Evolutionary conservation across 2,329 filamentous ascomycete genomes (phyloP).

Genomic region (Xylariaceae sp.): DNA sequence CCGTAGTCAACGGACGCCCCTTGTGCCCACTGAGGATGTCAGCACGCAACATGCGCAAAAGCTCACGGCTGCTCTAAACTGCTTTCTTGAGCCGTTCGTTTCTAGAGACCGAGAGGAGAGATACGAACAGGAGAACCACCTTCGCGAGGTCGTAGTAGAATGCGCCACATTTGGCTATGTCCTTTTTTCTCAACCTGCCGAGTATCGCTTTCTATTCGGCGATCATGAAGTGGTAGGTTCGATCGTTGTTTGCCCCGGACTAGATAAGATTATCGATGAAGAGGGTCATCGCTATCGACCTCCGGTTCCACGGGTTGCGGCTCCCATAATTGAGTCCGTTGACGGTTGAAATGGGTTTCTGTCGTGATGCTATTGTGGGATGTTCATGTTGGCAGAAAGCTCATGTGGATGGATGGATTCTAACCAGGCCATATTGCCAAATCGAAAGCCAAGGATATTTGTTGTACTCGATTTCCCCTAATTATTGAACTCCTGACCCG

Average conservation of each 20-base stretch:
- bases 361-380: not conserved
- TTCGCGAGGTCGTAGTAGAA: slow-evolving; percentile 39
- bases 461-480: not conserved
- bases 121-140: slow-evolving; percentile 36
- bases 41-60: slow-evolving; percentile 32
- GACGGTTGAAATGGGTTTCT: not conserved
- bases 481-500: too few species aligned
- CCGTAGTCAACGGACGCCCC: slow-evolving; percentile 36
- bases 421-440: not conserved
- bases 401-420: not conserved
- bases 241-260: slow-evolving; percentile 26
- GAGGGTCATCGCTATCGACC: slow-evolving; percentile 20
- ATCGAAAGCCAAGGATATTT: not conserved
- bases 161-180: slow-evolving; percentile 40
- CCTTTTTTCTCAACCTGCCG: slow-evolving; percentile 41
- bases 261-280: slow-evolving; percentile 27
- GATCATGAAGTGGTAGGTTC: slow-evolving; percentile 5
- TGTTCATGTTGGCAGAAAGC: not conserved
- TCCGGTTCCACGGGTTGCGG: slow-evolving; percentile 16
- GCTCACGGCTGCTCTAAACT: slow-evolving; percentile 35
- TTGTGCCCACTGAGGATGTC: slow-evolving; percentile 30
- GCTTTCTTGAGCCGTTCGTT: slow-evolving; percentile 36
- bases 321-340: slow-evolving; percentile 20
- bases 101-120: slow-evolving; percentile 24
- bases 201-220: slow-evolving; percentile 34